These are phyloP conservation scores for Candida dendrica DNA, from an alignment of 805 yeast genomes.

Conservation along the genomic window DNA sequence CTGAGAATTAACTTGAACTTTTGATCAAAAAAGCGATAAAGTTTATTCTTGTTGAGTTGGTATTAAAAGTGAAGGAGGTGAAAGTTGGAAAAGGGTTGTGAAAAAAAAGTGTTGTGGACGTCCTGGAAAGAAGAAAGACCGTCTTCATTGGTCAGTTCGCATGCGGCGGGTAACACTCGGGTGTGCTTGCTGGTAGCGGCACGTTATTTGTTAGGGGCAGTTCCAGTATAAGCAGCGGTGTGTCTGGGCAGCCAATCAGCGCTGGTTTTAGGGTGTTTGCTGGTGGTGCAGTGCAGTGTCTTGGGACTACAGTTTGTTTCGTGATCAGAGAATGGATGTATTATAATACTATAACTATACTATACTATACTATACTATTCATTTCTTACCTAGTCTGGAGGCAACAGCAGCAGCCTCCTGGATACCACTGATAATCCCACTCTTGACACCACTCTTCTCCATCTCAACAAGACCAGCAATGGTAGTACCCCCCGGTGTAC, in stretches of 20 bases:
- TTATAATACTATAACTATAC: no score
- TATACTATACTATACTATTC: slow-evolving; percentile 2
- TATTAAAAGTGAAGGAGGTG: slow-evolving; percentile 6
- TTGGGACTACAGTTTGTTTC: no score
- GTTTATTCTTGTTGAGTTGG: slow-evolving; percentile 3
- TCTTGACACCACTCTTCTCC: slow-evolving; percentile 87
- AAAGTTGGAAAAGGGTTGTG: slow-evolving; percentile 5
- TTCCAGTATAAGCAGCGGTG: no score
- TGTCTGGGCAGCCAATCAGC: no score
- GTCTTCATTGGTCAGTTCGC: neutral
- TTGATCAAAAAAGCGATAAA: neutral
- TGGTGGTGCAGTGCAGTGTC: no score
- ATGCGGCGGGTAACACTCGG: neutral
- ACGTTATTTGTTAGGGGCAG: no score
- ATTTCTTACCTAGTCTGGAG: slow-evolving; percentile 45
- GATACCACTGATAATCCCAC: slow-evolving; percentile 81
- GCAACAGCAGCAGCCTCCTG: slow-evolving; percentile 90
- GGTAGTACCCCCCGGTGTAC: slow-evolving; percentile 98
- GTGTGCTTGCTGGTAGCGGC: no score
- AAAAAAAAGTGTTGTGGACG: neutral
- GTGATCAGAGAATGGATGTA: no score
- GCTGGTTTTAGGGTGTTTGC: no score
- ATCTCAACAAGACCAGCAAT: slow-evolving; percentile 89
- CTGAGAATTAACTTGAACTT: neutral
- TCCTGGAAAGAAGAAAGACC: neutral